phyloP scores from a whole-genome alignment of 495 filamentous ascomycete genomes.

The Annulohypoxylon stygium region DNA sequence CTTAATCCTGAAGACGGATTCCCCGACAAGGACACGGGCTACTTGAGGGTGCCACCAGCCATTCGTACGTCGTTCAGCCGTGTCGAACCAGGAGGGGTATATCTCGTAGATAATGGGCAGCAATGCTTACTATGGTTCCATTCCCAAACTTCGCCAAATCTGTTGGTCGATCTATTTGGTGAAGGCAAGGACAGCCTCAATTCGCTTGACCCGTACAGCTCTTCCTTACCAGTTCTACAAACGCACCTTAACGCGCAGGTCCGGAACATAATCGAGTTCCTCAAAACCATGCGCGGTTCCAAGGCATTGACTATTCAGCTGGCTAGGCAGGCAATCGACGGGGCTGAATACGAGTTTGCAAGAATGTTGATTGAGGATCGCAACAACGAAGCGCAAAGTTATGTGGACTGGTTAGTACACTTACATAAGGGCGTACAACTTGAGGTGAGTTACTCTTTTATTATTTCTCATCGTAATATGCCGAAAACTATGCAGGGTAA shows the following conservation, averaged over 20 bases:
- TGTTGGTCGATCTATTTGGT: conserved; percentile 92
- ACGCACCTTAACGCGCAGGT: conserved; percentile 97
- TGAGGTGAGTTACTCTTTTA: conserved; percentile 69
- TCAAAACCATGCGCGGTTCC: conserved; percentile 82
- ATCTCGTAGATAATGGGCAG: conserved; percentile 97
- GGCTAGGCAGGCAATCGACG: conserved; percentile 92
- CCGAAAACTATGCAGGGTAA: conserved; percentile 12
- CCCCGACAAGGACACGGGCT: conserved; percentile 82
- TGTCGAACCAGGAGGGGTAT: conserved; percentile 95
- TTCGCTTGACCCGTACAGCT: conserved; percentile 80
- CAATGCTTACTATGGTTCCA: conserved; percentile 92
- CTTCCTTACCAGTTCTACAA: conserved; percentile 81
- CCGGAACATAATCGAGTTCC: conserved; percentile 90
- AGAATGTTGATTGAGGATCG: conserved; percentile 90
- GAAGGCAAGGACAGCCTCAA: conserved; percentile 77
- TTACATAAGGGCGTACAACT: conserved; percentile 91
- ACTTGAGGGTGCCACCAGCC: conserved; percentile 82
- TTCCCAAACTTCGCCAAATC: conserved; percentile 77
- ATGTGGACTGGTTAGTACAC: conserved; percentile 98
- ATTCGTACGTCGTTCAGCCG: conserved; percentile 88
- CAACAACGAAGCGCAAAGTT: conserved; percentile 96
- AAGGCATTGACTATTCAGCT: conserved; percentile 92
- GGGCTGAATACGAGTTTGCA: conserved; percentile 97
- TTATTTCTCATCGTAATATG: conserved; percentile 12
- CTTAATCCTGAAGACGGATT: conserved; percentile 90